phyloP scores from a whole-genome alignment of 2,329 filamentous ascomycete genomes.

The Beauveria pseudobassiana region DNA sequence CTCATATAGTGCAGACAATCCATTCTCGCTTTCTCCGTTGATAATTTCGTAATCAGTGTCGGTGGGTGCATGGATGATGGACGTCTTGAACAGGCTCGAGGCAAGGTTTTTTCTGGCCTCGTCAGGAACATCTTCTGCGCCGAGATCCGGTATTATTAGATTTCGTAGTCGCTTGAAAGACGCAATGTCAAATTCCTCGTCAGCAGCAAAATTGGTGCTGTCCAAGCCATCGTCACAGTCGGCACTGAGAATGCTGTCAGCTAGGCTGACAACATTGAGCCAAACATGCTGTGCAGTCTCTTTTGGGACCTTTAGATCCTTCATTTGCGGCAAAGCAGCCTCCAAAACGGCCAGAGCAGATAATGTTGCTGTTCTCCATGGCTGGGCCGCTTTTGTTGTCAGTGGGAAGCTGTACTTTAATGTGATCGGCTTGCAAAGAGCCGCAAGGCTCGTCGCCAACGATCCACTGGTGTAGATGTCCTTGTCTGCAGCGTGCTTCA shows the following conservation, averaged over 20 bases:
- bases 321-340: constrained; percentile 55
- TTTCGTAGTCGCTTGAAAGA: constrained; percentile 63
- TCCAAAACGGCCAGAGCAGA: constrained; percentile 62
- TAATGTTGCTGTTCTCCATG: constrained; percentile 76
- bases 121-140: constrained; percentile 57
- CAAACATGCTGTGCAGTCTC: constrained; percentile 54
- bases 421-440: constrained; percentile 61
- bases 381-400: constrained; percentile 59
- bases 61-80: constrained; percentile 64
- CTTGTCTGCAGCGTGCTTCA: constrained; percentile 51
- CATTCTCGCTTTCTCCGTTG: constrained; percentile 36
- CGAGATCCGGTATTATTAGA: constrained; percentile 68
- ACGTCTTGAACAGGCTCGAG: constrained; percentile 70
- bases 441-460: constrained; percentile 55
- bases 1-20: constrained; percentile 52
- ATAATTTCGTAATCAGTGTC: constrained; percentile 49
- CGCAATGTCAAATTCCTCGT: constrained; percentile 74
- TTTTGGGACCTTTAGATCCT: constrained; percentile 37
- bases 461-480: constrained; percentile 65
- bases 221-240: constrained; percentile 43
- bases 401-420: constrained; percentile 76
- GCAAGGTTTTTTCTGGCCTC: constrained; percentile 62
- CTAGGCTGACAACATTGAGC: constrained; percentile 57
- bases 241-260: constrained; percentile 62
- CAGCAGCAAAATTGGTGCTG: constrained; percentile 46